Evolutionary conservation across 2,329 filamentous ascomycete genomes (phyloP).

Genomic region (Pseudocercospora musae): DNA sequence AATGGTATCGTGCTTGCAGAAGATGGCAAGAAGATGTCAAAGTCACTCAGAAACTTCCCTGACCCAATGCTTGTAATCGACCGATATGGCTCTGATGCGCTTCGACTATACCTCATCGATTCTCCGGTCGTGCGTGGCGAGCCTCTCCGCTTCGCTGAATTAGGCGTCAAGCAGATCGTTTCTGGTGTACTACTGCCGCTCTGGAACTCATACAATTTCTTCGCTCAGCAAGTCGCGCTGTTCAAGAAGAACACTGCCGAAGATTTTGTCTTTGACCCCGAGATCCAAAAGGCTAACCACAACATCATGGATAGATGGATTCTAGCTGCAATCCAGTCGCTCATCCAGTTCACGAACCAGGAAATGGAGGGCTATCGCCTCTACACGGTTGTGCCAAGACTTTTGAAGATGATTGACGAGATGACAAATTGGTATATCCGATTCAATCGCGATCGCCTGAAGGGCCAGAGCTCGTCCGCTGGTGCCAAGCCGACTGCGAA

Average conservation of each 20-base stretch:
- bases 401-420: slow-evolving; percentile 74
- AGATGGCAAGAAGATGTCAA: slow-evolving; percentile 98
- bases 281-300: slow-evolving; percentile 69
- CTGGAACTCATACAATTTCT: slow-evolving; percentile 98
- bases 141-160: slow-evolving; percentile 84
- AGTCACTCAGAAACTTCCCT: slow-evolving; percentile 93
- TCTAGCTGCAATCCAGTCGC: slow-evolving; percentile 82
- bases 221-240: slow-evolving; percentile 79
- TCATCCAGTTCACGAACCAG: slow-evolving; percentile 85
- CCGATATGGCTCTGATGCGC: slow-evolving; percentile 85
- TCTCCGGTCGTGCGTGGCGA: slow-evolving; percentile 92
- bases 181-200: slow-evolving; percentile 84
- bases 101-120: slow-evolving; percentile 94
- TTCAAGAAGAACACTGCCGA: slow-evolving; percentile 80
- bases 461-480: slow-evolving; percentile 53
- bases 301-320: slow-evolving; percentile 99
- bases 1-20: slow-evolving; percentile 92
- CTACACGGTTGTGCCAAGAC: slow-evolving; percentile 86
- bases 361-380: slow-evolving; percentile 74
- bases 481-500: slow-evolving; percentile 22
- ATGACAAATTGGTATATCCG: slow-evolving; percentile 99
- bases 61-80: slow-evolving; percentile 80
- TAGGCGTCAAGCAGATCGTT: slow-evolving; percentile 91
- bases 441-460: slow-evolving; percentile 86
- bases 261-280: slow-evolving; percentile 75